Percentiles rank a stretch among this genome's conserved stretches.
phyloP scores from a whole-genome alignment of 345 rosid genomes.

The Linum trigynum region DNA sequence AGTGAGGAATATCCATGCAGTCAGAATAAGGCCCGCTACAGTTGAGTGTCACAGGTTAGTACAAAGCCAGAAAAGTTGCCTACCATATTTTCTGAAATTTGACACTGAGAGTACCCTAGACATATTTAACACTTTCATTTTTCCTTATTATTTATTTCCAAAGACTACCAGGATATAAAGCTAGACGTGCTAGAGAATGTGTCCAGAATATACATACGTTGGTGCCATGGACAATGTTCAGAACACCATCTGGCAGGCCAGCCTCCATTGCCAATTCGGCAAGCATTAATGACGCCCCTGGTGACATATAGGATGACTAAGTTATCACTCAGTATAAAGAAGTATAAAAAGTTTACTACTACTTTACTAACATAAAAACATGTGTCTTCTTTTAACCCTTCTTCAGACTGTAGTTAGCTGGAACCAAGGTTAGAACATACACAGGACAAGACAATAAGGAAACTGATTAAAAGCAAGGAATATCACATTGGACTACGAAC shows the following conservation, averaged over 20 bases:
- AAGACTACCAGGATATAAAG: neutral
- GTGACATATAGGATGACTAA: constrained; percentile 11
- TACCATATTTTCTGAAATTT: neutral
- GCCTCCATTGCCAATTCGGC: constrained; percentile 96
- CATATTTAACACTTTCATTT: neutral
- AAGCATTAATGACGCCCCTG: constrained; percentile 88
- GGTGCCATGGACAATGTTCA: constrained; percentile 88
- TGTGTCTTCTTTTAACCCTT: neutral
- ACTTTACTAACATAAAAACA: no score
- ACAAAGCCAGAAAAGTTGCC: neutral
- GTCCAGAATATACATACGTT: constrained; percentile 37
- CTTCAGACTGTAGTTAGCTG: neutral
- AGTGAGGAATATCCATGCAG: no score
- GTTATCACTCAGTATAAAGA: constrained; percentile 1
- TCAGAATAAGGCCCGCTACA: no score
- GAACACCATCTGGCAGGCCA: constrained; percentile 84
- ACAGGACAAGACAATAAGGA: no score
- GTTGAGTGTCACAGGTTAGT: neutral
- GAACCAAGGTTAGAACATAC: neutral
- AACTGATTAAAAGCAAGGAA: neutral
- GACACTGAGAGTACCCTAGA: neutral
- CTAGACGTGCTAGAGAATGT: neutral
- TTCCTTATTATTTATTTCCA: neutral
- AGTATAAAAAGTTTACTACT: neutral
- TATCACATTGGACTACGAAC: neutral